phyloP scores from a whole-genome alignment of 129 eudicot species.

The Arctium lappa region DNA sequence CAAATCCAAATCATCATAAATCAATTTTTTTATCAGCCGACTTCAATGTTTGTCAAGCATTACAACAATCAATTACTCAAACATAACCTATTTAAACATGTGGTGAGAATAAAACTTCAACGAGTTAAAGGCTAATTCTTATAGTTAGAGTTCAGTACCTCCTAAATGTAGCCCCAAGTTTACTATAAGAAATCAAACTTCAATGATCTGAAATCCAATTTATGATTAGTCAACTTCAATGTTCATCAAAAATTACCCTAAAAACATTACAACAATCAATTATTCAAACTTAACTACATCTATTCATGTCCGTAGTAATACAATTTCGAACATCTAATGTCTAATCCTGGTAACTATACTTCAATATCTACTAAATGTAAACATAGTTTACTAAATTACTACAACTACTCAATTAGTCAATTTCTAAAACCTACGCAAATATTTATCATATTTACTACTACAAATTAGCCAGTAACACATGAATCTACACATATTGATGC shows the following conservation, averaged over 20 bases:
- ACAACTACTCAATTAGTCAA: conserved; percentile 9
- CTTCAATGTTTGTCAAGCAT: background rate
- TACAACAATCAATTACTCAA: conserved; percentile 7
- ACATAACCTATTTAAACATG: background rate
- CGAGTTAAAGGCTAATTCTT: background rate
- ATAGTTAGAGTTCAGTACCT: background rate
- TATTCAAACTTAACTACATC: conserved; percentile 4
- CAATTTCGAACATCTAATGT: background rate
- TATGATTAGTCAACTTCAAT: background rate
- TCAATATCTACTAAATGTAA: background rate
- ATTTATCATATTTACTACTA: background rate
- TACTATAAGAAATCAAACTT: background rate
- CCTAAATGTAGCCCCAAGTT: background rate
- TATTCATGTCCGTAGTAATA: background rate
- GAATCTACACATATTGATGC: conserved; percentile 4
- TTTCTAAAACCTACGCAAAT: background rate
- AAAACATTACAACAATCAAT: conserved; percentile 11
- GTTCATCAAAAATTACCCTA: background rate
- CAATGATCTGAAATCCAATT: conserved; percentile 1
- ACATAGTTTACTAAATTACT: background rate
- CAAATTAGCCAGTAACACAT: background rate
- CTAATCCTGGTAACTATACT: background rate
- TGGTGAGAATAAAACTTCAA: background rate
- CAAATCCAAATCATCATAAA: background rate
- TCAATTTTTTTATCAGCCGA: background rate